Percentiles rank a stretch among this genome's conserved stretches.
Conservation (phyloP, 2,329 filamentous ascomycete genomes). For the Claviceps capensis region DNA sequence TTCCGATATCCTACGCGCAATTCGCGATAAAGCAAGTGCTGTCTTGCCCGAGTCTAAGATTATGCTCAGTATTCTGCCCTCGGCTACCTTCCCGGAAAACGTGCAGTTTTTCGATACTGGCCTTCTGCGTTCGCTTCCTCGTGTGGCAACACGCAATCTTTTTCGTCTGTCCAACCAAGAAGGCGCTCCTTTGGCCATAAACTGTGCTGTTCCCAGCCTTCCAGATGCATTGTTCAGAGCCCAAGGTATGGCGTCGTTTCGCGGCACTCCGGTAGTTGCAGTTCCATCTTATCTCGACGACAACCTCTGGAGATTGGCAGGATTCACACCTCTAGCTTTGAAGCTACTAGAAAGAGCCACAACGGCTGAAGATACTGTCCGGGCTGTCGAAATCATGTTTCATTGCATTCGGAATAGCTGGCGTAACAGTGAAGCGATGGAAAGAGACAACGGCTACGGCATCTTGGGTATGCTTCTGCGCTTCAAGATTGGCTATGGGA, state of each 20-base stretch:
- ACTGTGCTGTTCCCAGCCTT: constrained; percentile 73
- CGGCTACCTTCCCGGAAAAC: constrained; percentile 67
- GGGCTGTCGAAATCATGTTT: constrained; percentile 73
- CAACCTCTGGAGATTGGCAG: constrained; percentile 83
- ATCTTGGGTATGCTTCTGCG: constrained; percentile 73
- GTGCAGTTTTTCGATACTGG: constrained; percentile 66
- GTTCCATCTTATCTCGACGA: constrained; percentile 80
- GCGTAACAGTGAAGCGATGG: constrained; percentile 97
- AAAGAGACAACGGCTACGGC: constrained; percentile 85
- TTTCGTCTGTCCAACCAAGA: constrained; percentile 24
- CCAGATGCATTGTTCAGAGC: constrained; percentile 75
- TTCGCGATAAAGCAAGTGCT: constrained; percentile 69
- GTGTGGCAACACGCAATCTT: constrained; percentile 50
- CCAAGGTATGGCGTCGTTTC: constrained; percentile 69
- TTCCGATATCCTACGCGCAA: constrained; percentile 83
- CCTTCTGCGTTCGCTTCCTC: constrained; percentile 63
- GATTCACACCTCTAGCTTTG: constrained; percentile 72
- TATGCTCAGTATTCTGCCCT: constrained; percentile 69
- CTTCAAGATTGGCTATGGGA: constrained; percentile 56
- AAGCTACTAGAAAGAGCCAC: constrained; percentile 70
- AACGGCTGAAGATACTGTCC: constrained; percentile 55
- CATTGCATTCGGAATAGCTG: constrained; percentile 80
- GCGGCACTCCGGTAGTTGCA: constrained; percentile 69
- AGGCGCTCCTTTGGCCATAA: constrained; percentile 70
- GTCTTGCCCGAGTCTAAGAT: constrained; percentile 73